Conservation (phyloP, 208 protist genomes). For the Acanthamoeba castellanii region DNA sequence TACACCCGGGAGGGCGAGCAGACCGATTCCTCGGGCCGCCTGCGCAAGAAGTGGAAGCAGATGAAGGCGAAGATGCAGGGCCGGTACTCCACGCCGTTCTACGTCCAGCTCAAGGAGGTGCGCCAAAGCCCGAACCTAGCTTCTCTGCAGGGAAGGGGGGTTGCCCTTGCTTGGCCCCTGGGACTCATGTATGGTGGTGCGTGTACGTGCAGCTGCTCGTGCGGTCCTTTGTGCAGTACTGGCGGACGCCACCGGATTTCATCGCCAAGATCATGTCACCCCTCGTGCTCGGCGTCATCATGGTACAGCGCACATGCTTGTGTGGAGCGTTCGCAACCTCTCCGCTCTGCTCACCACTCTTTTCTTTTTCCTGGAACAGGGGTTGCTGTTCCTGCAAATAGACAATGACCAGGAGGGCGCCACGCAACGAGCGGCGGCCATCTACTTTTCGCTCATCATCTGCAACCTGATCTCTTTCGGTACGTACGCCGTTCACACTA, state of each 20-base stretch:
- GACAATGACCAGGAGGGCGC: not conserved
- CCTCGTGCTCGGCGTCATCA: not conserved
- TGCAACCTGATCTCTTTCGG: not conserved
- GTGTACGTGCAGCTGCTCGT: not conserved
- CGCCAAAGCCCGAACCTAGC: too few relatives aligned
- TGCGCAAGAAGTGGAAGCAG: constrained; percentile 33
- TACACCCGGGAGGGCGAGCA: not conserved
- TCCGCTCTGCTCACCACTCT: too few relatives aligned
- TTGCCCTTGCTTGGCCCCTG: too few relatives aligned
- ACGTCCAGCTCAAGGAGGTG: constrained; percentile 1
- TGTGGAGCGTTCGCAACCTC: too few relatives aligned
- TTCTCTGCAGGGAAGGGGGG: not conserved
- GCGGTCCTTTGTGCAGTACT: not conserved
- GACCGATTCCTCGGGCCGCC: not conserved
- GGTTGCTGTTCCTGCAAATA: not conserved
- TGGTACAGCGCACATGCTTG: not conserved
- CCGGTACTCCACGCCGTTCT: not conserved
- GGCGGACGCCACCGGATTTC: constrained; percentile 11
- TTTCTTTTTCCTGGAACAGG: not conserved
- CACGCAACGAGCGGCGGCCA: not conserved
- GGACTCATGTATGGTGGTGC: not conserved
- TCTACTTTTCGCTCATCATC: constrained; percentile 11
- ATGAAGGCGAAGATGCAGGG: constrained; percentile 19
- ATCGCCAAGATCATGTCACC: constrained; percentile 6
- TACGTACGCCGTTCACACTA: not conserved